Evolutionary conservation across 1,284 basidiomycete species (phyloP).

Genomic region (Puccinia novopanici): DNA sequence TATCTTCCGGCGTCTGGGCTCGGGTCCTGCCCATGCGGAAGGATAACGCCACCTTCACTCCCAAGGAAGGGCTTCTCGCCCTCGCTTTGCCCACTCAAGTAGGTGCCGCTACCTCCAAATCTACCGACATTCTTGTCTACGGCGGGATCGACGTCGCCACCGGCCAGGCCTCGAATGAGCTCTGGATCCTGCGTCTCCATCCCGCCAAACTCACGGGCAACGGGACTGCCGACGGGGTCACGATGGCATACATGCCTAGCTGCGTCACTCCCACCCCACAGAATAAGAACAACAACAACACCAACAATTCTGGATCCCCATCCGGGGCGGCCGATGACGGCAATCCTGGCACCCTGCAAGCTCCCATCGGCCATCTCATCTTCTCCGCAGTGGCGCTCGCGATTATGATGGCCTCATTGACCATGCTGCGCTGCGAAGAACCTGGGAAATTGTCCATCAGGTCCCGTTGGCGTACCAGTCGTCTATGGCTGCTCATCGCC

Average conservation of each 20-base stretch:
- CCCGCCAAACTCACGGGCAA: conserved; percentile 63
- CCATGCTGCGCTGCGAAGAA: conserved; percentile 33
- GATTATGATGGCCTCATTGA: conserved; percentile 17
- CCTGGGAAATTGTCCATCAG: conserved; percentile 29
- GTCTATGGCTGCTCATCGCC: conserved; percentile 31
- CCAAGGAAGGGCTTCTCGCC: conserved; percentile 70
- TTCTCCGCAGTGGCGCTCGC: conserved; percentile 21
- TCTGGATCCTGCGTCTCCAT: conserved; percentile 75
- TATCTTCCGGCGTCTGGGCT: conserved; percentile 69
- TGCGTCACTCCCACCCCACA: conserved; percentile 36
- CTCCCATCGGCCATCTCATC: conserved; percentile 15
- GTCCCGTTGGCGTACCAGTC: conserved; percentile 20
- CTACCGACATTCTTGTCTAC: conserved; percentile 74
- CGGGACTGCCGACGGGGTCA: conserved; percentile 24
- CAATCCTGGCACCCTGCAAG: neutral
- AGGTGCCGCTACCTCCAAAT: conserved; percentile 64
- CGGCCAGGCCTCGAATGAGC: conserved; percentile 70
- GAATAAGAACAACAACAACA: conserved; percentile 1
- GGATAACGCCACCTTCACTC: conserved; percentile 63
- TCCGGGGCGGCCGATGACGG: neutral
- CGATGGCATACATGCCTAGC: conserved; percentile 28
- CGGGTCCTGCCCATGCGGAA: conserved; percentile 73
- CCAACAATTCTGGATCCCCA: neutral
- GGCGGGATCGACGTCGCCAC: conserved; percentile 68
- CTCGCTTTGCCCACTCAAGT: conserved; percentile 66